These are phyloP conservation scores for Xylaria multiplex DNA, from an alignment of 2,329 filamentous ascomycete genomes.

Conservation along the genomic window DNA sequence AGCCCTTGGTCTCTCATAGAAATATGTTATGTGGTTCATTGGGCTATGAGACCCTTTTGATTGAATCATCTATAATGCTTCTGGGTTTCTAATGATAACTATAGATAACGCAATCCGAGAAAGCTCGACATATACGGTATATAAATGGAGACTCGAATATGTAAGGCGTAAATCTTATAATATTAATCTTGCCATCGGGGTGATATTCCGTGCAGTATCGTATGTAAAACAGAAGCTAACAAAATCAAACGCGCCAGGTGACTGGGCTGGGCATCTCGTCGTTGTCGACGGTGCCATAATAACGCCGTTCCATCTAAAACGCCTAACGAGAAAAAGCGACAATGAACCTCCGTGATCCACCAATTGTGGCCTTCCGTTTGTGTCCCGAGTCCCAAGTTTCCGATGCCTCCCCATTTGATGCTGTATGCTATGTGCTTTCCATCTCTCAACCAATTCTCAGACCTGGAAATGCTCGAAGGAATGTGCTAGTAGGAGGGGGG, in stretches of 20 bases:
- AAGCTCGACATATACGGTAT: neutral
- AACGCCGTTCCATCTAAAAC: conserved; percentile 34
- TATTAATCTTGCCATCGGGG: conserved; percentile 24
- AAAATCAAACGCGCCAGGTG: conserved; percentile 20
- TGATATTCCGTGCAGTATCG: conserved; percentile 7
- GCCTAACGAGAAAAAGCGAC: conserved; percentile 18
- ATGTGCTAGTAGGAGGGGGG: conserved; percentile 21
- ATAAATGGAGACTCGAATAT: neutral
- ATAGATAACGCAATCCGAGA: neutral
- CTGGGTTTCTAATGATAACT: no score
- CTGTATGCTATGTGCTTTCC: conserved; percentile 29
- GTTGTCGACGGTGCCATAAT: conserved; percentile 16
- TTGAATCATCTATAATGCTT: neutral
- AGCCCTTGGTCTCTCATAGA: neutral
- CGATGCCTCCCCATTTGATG: conserved; percentile 30
- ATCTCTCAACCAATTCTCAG: conserved; percentile 8
- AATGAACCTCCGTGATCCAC: neutral
- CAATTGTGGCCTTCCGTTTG: conserved; percentile 12
- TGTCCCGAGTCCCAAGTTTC: conserved; percentile 7
- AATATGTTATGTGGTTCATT: neutral
- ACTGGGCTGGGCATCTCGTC: conserved; percentile 12
- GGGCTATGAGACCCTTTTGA: neutral
- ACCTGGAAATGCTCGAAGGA: conserved; percentile 29
- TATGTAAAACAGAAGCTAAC: conserved; percentile 2
- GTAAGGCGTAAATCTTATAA: conserved; percentile 10